Evolutionary conservation across 371 early-diverging fungal species (phyloP).

Genomic region (Mortierella sp.): DNA sequence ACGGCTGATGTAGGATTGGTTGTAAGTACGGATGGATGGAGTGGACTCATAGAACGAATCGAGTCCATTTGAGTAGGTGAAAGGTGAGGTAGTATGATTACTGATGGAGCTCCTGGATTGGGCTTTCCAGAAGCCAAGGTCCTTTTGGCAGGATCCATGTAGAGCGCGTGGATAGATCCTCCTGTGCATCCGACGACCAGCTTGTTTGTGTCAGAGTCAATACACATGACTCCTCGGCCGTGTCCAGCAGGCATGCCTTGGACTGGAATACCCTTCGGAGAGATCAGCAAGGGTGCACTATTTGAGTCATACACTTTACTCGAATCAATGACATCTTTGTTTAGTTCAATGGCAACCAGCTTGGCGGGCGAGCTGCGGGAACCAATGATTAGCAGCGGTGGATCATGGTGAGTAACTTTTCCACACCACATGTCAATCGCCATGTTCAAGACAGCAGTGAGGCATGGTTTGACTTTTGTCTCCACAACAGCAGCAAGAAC

Average conservation of each 20-base stretch:
- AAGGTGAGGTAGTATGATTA: slow-evolving; percentile 30
- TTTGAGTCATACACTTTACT: slow-evolving; percentile 35
- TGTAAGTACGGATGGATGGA: not conserved
- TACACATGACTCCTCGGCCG: slow-evolving; percentile 48
- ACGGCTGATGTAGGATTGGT: not conserved
- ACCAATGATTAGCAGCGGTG: slow-evolving; percentile 40
- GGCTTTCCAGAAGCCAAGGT: not conserved
- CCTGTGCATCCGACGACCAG: slow-evolving; percentile 51
- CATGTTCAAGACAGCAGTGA: slow-evolving; percentile 41
- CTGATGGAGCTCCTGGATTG: not conserved
- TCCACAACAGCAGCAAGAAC: slow-evolving; percentile 4
- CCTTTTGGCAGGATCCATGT: slow-evolving; percentile 43
- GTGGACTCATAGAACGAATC: slow-evolving; percentile 17
- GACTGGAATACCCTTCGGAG: slow-evolving; percentile 27
- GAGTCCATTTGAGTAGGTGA: slow-evolving; percentile 24
- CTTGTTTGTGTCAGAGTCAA: slow-evolving; percentile 28
- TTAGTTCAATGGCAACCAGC: slow-evolving; percentile 46
- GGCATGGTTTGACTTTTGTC: slow-evolving; percentile 37
- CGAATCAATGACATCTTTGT: slow-evolving; percentile 59
- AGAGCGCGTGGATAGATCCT: slow-evolving; percentile 32
- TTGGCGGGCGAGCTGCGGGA: slow-evolving; percentile 48
- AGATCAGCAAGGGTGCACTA: slow-evolving; percentile 12
- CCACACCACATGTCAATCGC: slow-evolving; percentile 50
- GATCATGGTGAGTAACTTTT: slow-evolving; percentile 35
- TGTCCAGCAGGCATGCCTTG: slow-evolving; percentile 31